Percentiles rank a stretch among this genome's conserved stretches.
Conservation (phyloP, 2,329 filamentous ascomycete species). For the Ophiostoma piceae region DNA sequence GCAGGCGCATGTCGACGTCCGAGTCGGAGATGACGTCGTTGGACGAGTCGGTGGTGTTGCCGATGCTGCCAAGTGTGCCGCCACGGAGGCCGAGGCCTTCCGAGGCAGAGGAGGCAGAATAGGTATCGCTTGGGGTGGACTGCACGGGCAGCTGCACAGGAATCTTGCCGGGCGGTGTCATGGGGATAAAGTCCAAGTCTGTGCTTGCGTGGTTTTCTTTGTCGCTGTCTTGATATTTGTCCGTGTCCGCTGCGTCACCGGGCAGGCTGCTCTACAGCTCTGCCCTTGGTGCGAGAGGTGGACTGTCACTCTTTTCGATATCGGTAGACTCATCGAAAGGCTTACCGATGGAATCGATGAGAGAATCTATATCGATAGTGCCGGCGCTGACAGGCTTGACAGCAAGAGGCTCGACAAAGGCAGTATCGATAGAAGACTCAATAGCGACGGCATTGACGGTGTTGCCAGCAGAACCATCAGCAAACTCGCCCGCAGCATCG, state of each 20-base stretch:
- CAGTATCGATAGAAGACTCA: neutral
- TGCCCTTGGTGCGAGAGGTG: neutral
- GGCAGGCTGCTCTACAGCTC: neutral
- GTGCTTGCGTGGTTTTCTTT: neutral
- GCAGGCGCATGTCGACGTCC: slow-evolving; percentile 7
- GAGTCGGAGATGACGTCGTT: neutral
- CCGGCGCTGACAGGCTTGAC: too few species aligned
- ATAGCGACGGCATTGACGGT: too few species aligned
- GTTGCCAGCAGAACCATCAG: too few species aligned
- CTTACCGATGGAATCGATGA: too few species aligned
- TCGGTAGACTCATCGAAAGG: too few species aligned
- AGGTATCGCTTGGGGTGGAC: neutral
- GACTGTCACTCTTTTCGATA: neutral
- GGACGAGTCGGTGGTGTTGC: neutral
- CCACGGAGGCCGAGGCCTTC: too few species aligned
- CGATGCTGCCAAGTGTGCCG: neutral
- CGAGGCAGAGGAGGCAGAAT: too few species aligned
- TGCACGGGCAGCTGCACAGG: neutral
- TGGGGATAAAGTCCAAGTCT: neutral
- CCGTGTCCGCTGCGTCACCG: neutral
- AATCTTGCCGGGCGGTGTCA: neutral
- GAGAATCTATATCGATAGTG: too few species aligned
- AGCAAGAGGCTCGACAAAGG: neutral
- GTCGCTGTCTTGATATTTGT: neutral
- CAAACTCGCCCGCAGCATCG: too few species aligned